Evolutionary conservation across 352 stramenopile genomes (phyloP).

Genomic region (Globisporangium cylindrosporum): DNA sequence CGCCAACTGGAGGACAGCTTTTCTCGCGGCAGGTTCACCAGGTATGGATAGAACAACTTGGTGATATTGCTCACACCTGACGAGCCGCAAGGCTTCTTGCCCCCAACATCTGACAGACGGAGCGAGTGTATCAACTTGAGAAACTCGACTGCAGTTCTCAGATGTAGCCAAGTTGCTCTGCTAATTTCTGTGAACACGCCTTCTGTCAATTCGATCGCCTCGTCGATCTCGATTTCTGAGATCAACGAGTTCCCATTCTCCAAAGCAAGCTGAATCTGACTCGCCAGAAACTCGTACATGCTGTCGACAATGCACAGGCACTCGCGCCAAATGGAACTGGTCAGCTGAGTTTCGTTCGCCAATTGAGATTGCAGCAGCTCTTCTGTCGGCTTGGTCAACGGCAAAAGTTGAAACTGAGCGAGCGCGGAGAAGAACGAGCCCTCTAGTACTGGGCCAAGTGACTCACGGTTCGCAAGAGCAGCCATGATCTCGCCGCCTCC

Average conservation of each 20-base stretch:
- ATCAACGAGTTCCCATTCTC: slow-evolving; percentile 30
- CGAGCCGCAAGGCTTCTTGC: neutral
- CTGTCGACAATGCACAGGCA: slow-evolving; percentile 15
- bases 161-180: slow-evolving; percentile 24
- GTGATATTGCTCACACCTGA: slow-evolving; percentile 38
- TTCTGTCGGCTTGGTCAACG: slow-evolving; percentile 8
- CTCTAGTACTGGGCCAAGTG: slow-evolving; percentile 22
- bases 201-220: slow-evolving; percentile 32
- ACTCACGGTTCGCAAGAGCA: slow-evolving; percentile 15
- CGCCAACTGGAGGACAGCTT: slow-evolving; percentile 39
- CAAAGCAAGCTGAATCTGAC: slow-evolving; percentile 16
- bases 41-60: slow-evolving; percentile 70
- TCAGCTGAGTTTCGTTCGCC: slow-evolving; percentile 25
- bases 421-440: slow-evolving; percentile 31
- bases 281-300: slow-evolving; percentile 17
- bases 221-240: slow-evolving; percentile 41
- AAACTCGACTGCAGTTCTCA: slow-evolving; percentile 19
- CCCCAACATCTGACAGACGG: too few relatives aligned
- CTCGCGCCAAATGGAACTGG: slow-evolving; percentile 5
- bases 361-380: slow-evolving; percentile 20
- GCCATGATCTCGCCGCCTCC: slow-evolving; percentile 13
- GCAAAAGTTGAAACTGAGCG: slow-evolving; percentile 27
- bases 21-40: slow-evolving; percentile 50
- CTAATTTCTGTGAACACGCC: slow-evolving; percentile 25
- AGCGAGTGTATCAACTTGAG: slow-evolving; percentile 16